A percentile compares a stretch with the other conserved stretches of the same genome.
Conservation (phyloP, 257 asterid genomes). For the Fraxinus cuspidata region DNA sequence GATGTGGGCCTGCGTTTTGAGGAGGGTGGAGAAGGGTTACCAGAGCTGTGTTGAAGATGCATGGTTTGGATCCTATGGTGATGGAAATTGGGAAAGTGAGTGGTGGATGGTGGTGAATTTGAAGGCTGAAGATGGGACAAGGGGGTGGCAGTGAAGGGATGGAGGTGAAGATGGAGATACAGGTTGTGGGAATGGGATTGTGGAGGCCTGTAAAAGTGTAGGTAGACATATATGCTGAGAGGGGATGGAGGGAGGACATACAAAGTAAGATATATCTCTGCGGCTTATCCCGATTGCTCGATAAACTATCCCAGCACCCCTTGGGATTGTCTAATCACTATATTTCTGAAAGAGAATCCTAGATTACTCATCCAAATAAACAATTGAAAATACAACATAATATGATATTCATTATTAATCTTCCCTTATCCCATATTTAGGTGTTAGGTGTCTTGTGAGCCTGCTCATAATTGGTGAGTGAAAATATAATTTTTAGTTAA, state of each 20-base stretch:
- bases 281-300: not conserved
- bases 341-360: not conserved
- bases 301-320: constrained; percentile 1
- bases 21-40: not conserved
- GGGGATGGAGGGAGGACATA: not conserved
- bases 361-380: not conserved
- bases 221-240: not conserved
- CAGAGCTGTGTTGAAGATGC: not conserved
- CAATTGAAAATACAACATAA: not conserved
- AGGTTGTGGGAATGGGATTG: not conserved
- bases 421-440: not conserved
- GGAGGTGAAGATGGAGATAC: not conserved
- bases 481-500: too few species aligned
- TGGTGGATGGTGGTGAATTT: not conserved
- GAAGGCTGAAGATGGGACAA: not conserved
- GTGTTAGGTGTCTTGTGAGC: too few species aligned
- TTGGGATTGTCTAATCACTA: not conserved
- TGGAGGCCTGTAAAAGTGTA: not conserved
- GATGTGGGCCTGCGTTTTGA: not conserved
- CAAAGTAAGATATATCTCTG: not conserved
- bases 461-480: too few species aligned
- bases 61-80: not conserved
- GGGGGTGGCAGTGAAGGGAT: not conserved
- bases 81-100: not conserved
- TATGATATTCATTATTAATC: not conserved